Evolutionary conservation across 352 stramenopile species (phyloP).

Genomic region (Phytophthora nicotianae): DNA sequence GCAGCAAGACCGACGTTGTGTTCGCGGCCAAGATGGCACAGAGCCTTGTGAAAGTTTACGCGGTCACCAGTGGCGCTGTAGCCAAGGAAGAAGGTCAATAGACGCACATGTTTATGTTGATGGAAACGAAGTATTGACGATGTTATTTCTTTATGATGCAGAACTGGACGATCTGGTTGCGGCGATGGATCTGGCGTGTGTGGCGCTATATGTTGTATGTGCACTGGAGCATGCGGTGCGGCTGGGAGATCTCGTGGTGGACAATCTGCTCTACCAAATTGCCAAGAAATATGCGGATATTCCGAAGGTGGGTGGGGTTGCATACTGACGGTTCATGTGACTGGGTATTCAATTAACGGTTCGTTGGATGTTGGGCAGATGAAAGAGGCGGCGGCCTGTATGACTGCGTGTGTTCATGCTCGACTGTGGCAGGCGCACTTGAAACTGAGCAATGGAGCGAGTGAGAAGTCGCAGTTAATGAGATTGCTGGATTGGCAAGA

Average conservation of each 20-base stretch:
- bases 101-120: not conserved
- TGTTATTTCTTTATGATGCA: not conserved
- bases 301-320: conserved; percentile 34
- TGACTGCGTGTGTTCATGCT: conserved; percentile 55
- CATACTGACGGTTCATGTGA: not conserved
- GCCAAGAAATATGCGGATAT: conserved; percentile 75
- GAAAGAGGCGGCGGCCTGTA: conserved; percentile 31
- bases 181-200: conserved; percentile 57
- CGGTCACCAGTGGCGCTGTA: conserved; percentile 14
- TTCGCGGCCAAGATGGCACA: conserved; percentile 67
- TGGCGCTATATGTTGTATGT: conserved; percentile 60
- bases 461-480: conserved; percentile 19
- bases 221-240: conserved; percentile 46
- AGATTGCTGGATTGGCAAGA: conserved; percentile 1
- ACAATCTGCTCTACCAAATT: conserved; percentile 85
- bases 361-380: conserved; percentile 22
- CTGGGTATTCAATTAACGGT: not conserved
- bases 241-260: conserved; percentile 66
- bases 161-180: conserved; percentile 34
- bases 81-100: conserved; percentile 27
- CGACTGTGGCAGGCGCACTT: conserved; percentile 56
- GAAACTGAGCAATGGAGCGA: conserved; percentile 23
- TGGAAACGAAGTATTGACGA: not conserved
- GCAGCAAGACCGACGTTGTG: conserved; percentile 40
- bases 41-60: conserved; percentile 65